Percentiles rank a stretch among this genome's conserved stretches.
phyloP scores from a whole-genome alignment of 2,329 filamentous ascomycete species.

The Fusarium austroafricanum region DNA sequence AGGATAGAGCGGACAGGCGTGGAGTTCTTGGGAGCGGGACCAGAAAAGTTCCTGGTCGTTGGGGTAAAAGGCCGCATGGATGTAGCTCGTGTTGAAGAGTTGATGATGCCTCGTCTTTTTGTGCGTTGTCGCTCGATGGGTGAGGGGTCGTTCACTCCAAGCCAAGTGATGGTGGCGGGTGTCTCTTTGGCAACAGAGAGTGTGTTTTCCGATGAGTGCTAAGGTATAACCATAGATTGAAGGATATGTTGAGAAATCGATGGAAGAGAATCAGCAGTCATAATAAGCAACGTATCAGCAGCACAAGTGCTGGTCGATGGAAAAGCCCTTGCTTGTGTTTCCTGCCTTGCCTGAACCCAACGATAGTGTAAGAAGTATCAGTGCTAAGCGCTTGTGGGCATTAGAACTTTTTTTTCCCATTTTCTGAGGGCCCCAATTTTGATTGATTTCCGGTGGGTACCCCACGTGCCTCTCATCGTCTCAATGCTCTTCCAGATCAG shows the following conservation, averaged over 20 bases:
- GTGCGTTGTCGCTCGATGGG: slow-evolving; percentile 14
- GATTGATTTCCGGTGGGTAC: slow-evolving; percentile 42
- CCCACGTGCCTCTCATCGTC: slow-evolving; percentile 46
- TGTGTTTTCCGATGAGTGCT: slow-evolving; percentile 14
- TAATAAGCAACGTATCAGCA: slow-evolving; percentile 41
- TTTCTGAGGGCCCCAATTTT: slow-evolving; percentile 44
- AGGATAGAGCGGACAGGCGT: slow-evolving; percentile 66
- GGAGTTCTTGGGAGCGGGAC: slow-evolving; percentile 49
- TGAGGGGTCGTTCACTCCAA: slow-evolving; percentile 13
- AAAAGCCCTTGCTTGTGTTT: slow-evolving; percentile 2
- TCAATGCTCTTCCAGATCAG: not conserved
- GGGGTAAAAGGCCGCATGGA: slow-evolving; percentile 50
- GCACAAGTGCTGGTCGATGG: slow-evolving; percentile 17
- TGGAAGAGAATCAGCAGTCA: slow-evolving; percentile 39
- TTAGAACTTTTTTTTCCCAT: slow-evolving; percentile 40
- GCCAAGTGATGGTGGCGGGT: slow-evolving; percentile 34
- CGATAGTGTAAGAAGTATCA: slow-evolving; percentile 24
- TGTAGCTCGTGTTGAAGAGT: slow-evolving; percentile 18
- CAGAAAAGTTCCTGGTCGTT: slow-evolving; percentile 49
- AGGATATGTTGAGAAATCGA: slow-evolving; percentile 38
- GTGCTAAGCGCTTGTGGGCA: slow-evolving; percentile 34
- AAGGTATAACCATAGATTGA: slow-evolving; percentile 43
- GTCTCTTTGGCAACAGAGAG: slow-evolving; percentile 46
- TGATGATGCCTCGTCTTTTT: slow-evolving; percentile 22
- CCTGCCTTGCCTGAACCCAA: not conserved